Conservation (phyloP, 2,329 filamentous ascomycete species). For the Ophiostoma fasciatum region DNA sequence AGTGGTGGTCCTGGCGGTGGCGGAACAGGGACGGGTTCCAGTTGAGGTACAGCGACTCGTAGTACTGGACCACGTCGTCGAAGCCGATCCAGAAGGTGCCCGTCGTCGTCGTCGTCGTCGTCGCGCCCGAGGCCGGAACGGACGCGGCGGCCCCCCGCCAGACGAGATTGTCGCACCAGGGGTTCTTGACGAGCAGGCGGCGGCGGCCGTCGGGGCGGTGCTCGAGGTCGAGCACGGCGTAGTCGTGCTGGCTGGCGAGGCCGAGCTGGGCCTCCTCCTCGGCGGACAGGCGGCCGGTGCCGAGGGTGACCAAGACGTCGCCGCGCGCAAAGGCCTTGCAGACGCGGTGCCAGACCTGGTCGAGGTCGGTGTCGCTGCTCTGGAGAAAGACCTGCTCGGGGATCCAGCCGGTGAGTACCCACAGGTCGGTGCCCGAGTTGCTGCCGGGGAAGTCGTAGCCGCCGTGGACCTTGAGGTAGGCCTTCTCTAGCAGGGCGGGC, state of each 20-base stretch:
- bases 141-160: constrained; percentile 47
- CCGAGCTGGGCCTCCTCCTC: constrained; percentile 70
- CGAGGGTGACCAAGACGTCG: constrained; percentile 77
- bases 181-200: constrained; percentile 79
- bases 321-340: constrained; percentile 59
- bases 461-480: constrained; percentile 86
- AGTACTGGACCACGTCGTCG: constrained; percentile 77
- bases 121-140: too few species aligned
- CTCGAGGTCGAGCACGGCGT: constrained; percentile 71
- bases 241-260: constrained; percentile 82
- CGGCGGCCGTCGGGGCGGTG: constrained; percentile 45
- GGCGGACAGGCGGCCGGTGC: constrained; percentile 67
- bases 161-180: constrained; percentile 72
- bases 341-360: constrained; percentile 65
- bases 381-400: constrained; percentile 91
- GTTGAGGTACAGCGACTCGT: constrained; percentile 91
- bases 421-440: constrained; percentile 90
- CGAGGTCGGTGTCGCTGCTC: constrained; percentile 56
- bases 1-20: constrained; percentile 77
- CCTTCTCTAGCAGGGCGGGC: constrained; percentile 90
- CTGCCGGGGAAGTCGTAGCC: constrained; percentile 97
- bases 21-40: constrained; percentile 85
- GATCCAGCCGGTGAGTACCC: constrained; percentile 89
- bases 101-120: constrained; percentile 31
- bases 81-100: constrained; percentile 93